phyloP scores from a whole-genome alignment of 257 asterid genomes.

The Plantago major region DNA sequence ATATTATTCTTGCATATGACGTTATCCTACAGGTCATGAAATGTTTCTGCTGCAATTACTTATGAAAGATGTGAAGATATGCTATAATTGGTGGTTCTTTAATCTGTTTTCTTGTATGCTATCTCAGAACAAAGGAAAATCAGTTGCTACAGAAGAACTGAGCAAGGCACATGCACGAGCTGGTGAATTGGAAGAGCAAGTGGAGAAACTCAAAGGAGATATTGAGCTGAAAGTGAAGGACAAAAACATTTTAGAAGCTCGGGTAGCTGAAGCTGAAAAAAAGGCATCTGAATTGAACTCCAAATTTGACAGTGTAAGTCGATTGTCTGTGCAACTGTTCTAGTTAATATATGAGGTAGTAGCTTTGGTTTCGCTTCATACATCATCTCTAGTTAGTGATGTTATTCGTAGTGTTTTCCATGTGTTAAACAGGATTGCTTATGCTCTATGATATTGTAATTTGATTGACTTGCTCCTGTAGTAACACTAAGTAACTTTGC shows the following conservation, averaged over 20 bases:
- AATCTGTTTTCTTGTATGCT: slow-evolving; percentile 18
- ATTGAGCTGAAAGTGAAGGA: slow-evolving; percentile 44
- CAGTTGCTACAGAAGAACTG: slow-evolving; percentile 55
- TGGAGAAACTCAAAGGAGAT: slow-evolving; percentile 55
- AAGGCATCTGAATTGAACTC: slow-evolving; percentile 47
- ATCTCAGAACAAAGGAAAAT: slow-evolving; percentile 47
- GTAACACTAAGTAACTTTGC: no score
- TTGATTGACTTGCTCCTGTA: no score
- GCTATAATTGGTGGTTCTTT: neutral
- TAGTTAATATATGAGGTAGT: slow-evolving; percentile 6
- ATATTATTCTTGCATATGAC: slow-evolving; percentile 3
- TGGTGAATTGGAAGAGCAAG: slow-evolving; percentile 61
- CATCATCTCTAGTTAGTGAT: neutral
- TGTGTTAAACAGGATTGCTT: neutral
- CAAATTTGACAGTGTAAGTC: slow-evolving; percentile 54
- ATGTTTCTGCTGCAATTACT: neutral
- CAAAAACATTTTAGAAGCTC: slow-evolving; percentile 48
- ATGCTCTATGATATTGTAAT: no score
- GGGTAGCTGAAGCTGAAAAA: slow-evolving; percentile 52
- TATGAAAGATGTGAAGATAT: neutral
- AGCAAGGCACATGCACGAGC: slow-evolving; percentile 72
- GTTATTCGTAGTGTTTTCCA: neutral
- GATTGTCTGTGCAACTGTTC: slow-evolving; percentile 4
- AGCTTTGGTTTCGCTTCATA: neutral
- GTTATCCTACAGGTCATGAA: slow-evolving; percentile 4